Conservation (phyloP, 352 stramenopile species). For the Saprolegnia diclina region DNA sequence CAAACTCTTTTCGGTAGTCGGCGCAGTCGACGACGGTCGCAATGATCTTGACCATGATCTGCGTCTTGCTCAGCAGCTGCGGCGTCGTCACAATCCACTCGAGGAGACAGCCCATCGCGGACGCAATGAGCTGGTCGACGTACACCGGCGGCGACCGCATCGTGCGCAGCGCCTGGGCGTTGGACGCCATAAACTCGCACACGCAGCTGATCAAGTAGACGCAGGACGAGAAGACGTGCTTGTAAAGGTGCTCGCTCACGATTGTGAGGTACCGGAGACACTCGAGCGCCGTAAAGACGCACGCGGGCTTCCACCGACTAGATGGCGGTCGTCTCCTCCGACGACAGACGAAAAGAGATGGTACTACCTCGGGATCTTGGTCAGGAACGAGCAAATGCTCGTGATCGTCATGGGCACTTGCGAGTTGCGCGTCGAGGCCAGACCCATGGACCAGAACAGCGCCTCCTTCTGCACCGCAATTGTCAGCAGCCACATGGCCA, state of each 20-base stretch:
- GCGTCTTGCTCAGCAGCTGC: constrained; percentile 61
- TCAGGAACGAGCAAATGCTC: constrained; percentile 76
- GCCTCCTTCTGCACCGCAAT: constrained; percentile 83
- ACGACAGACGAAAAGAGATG: background rate
- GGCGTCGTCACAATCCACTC: constrained; percentile 78
- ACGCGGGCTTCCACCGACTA: constrained; percentile 69
- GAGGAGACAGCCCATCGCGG: constrained; percentile 75
- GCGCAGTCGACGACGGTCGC: constrained; percentile 65
- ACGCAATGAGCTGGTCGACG: constrained; percentile 74
- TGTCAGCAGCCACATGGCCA: constrained; percentile 84
- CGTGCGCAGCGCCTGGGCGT: constrained; percentile 61
- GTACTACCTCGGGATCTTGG: constrained; percentile 48
- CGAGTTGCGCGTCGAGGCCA: constrained; percentile 76
- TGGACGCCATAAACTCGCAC: constrained; percentile 82
- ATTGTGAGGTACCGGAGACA: constrained; percentile 77
- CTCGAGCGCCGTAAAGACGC: constrained; percentile 82
- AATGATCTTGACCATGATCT: constrained; percentile 76
- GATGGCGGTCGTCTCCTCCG: too few species aligned
- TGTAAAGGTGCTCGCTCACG: constrained; percentile 69
- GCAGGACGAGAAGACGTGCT: constrained; percentile 68
- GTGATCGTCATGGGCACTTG: constrained; percentile 82
- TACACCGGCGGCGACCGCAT: constrained; percentile 73
- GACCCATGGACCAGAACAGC: constrained; percentile 71
- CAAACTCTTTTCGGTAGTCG: constrained; percentile 15
- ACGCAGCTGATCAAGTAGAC: constrained; percentile 77